Conservation (phyloP, 805 yeast genomes). For the Saccharomyces eubayanus region DNA sequence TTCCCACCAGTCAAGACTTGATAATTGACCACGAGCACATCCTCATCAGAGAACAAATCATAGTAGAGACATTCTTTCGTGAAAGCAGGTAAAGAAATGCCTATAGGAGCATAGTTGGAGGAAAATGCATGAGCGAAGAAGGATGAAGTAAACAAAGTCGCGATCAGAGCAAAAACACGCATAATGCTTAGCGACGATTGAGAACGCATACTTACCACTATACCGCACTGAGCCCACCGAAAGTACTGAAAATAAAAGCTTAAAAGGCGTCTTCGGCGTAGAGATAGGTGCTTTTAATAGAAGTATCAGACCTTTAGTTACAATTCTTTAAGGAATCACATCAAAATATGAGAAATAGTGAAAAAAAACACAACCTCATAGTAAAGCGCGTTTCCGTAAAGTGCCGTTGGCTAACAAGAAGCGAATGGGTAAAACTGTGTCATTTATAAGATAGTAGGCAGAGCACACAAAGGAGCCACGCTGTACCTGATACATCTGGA, state of each 20-base stretch:
- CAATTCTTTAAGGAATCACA: not conserved
- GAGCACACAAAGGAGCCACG: not conserved
- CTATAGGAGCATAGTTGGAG: constrained; percentile 27
- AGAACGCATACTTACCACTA: not conserved
- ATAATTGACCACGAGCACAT: constrained; percentile 31
- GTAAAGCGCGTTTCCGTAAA: not conserved
- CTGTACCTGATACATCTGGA: not conserved
- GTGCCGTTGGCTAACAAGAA: not conserved
- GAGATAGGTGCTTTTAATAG: not conserved
- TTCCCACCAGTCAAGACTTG: constrained; percentile 55
- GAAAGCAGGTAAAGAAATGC: constrained; percentile 30
- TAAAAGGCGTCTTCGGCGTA: not conserved
- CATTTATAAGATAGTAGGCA: not conserved
- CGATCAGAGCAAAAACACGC: not conserved
- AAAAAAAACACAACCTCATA: not conserved
- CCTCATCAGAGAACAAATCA: constrained; percentile 29
- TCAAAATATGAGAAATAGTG: not conserved
- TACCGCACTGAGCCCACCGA: not conserved
- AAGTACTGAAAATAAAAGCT: not conserved
- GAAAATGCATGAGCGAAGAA: not conserved
- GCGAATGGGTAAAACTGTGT: not conserved
- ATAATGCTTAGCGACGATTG: not conserved
- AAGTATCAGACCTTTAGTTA: not conserved
- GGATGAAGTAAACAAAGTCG: not conserved
- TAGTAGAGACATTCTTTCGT: constrained; percentile 36